These are phyloP conservation scores for Diaporthe sp. DNA, from an alignment of 2,329 filamentous ascomycete genomes.

Conservation along the genomic window DNA sequence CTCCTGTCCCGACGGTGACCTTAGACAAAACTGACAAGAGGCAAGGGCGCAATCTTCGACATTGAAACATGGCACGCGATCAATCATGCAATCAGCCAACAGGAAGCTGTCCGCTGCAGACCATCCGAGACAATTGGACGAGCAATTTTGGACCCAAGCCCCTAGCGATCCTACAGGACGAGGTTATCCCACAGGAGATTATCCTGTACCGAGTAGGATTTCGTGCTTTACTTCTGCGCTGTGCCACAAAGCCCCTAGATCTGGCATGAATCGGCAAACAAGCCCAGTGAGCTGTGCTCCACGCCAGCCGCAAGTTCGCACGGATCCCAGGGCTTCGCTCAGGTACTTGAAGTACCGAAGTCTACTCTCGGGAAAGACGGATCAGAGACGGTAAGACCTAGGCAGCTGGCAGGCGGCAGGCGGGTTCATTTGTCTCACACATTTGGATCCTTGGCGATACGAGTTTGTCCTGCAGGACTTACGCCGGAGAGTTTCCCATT, in stretches of 20 bases:
- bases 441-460: conserved; percentile 10
- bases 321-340: not conserved
- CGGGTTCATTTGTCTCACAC: conserved; percentile 19
- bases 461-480: not conserved
- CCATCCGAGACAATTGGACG: not conserved
- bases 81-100: not conserved
- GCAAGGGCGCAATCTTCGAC: not conserved
- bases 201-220: not conserved
- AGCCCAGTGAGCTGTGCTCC: not conserved
- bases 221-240: not conserved
- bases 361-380: not conserved
- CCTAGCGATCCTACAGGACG: not conserved
- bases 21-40: not conserved
- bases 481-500: conserved; percentile 6
- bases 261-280: not conserved
- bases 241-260: not conserved
- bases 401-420: not conserved
- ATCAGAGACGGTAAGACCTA: not conserved
- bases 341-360: not conserved
- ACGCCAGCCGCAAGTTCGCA: conserved; percentile 2
- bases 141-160: not conserved
- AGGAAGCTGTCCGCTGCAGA: not conserved
- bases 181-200: no score
- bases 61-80: not conserved
- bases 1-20: not conserved